Evolutionary conservation across 2,329 filamentous ascomycete species (phyloP).

Genomic region (Trichoderma afroharzianum): DNA sequence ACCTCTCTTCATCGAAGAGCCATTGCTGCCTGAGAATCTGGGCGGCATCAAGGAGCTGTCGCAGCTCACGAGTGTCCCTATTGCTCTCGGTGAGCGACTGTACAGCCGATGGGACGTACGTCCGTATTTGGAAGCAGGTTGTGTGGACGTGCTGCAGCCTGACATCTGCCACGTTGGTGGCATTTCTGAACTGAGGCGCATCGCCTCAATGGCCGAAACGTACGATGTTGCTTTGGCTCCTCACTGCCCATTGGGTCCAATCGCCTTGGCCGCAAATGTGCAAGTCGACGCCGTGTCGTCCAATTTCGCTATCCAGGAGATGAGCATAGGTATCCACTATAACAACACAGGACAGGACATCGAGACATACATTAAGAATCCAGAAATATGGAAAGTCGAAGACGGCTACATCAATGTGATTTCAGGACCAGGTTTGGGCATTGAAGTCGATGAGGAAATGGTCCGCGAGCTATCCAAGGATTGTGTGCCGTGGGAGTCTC

Average conservation of each 20-base stretch:
- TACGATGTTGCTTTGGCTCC: constrained; percentile 72
- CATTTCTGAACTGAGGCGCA: constrained; percentile 66
- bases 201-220: constrained; percentile 67
- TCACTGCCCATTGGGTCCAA: constrained; percentile 69
- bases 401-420: constrained; percentile 61
- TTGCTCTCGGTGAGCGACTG: constrained; percentile 69
- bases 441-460: constrained; percentile 67
- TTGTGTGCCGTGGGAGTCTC: constrained; percentile 61
- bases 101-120: constrained; percentile 72
- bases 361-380: constrained; percentile 62
- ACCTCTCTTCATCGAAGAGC: constrained; percentile 75
- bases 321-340: constrained; percentile 78
- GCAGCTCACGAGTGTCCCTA: constrained; percentile 56
- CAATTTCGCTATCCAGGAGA: constrained; percentile 73
- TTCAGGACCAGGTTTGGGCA: constrained; percentile 60
- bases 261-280: constrained; percentile 67
- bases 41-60: constrained; percentile 47
- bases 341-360: constrained; percentile 65
- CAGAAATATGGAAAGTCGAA: constrained; percentile 62
- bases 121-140: constrained; percentile 64
- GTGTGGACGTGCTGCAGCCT: constrained; percentile 68
- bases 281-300: constrained; percentile 59
- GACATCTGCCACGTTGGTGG: constrained; percentile 70
- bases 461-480: constrained; percentile 57
- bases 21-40: constrained; percentile 64